These are phyloP conservation scores for Dothistroma septosporum DNA, from an alignment of 2,329 filamentous ascomycete genomes.

Conservation along the genomic window DNA sequence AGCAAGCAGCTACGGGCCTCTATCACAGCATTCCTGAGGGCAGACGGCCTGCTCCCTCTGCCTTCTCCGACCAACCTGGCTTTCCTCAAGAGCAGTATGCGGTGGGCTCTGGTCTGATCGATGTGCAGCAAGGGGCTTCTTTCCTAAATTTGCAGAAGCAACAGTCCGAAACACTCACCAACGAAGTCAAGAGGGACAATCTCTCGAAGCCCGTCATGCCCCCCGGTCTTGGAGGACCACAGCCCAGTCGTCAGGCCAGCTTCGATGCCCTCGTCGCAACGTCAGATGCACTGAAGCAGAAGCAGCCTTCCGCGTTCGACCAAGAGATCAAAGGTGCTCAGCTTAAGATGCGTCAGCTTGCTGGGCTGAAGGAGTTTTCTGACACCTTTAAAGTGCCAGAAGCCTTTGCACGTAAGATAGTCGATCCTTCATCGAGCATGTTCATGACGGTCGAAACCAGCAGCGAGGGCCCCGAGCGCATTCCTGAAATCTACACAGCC, in stretches of 20 bases:
- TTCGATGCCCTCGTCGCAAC: constrained; percentile 1
- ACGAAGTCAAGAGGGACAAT: background rate
- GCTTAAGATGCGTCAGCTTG: background rate
- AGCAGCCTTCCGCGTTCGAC: background rate
- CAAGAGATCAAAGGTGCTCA: background rate
- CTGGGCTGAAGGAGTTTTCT: background rate
- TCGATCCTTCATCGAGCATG: background rate
- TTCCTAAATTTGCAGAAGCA: background rate
- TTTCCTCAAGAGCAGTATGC: background rate
- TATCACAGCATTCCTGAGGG: background rate
- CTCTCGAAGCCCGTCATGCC: background rate
- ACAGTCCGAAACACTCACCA: background rate
- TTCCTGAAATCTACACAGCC: background rate
- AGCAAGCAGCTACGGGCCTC: background rate
- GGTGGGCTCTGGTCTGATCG: background rate
- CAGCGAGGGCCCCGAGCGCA: background rate
- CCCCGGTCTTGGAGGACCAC: constrained; percentile 2
- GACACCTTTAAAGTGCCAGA: background rate
- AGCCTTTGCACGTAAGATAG: background rate
- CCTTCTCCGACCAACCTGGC: background rate
- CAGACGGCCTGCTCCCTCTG: background rate
- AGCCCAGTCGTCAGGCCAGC: background rate
- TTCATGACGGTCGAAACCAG: background rate
- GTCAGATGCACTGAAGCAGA: background rate
- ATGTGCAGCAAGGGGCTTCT: background rate